Evolutionary conservation across 345 rosid genomes (phyloP), one percentile per base, ranked within the genome.

Genomic region (Eucalyptus sp.): DNA sequence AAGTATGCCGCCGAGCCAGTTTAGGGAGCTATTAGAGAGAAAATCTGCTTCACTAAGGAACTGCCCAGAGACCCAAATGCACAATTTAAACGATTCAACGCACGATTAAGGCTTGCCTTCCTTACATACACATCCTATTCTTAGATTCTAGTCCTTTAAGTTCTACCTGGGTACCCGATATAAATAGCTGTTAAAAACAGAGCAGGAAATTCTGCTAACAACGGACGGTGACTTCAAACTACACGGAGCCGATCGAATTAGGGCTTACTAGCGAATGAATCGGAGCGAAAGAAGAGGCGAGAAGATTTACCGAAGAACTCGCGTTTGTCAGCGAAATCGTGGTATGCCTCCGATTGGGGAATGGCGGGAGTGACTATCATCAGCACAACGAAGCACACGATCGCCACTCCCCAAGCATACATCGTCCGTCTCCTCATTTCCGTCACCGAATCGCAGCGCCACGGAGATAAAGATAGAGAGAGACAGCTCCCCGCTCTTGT

Each of bases 261-360:
- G 87, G 43, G 64, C 56, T 51, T 68, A 10, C 49, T n/a, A 29
- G 31, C 2, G 37, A 43, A 29, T 3, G 54, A 18, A 31, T 17
- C 56, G 27, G 49, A 88, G 89, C 44, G 76, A n/a, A 27, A 50
- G 29, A 37, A 62, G 83, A 2, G 58, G 51, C 7, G 80, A 20
- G 43, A 10, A 43, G 71, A 68, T 86, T 86, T 93, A 97, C 99
- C 98, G 48, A 97, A 90, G 94, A 94, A 96, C 81, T 93, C 49
- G 90, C 98, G 99, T 86, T 96, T 91, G 91, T 97, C 99, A 81
- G 99, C 99, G 91, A 97, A 97, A 91, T 96, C 94, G 88, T 97
- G 99, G 91, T 96, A 96, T 51, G 90, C 95, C 88, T 96, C 93
- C 88, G 96, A 91, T 86, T 97, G 99, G 90, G 99, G 98, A 46